Evolutionary conservation across 371 early-diverging fungal species (phyloP).

Genomic region (Mucor circinelloides): DNA sequence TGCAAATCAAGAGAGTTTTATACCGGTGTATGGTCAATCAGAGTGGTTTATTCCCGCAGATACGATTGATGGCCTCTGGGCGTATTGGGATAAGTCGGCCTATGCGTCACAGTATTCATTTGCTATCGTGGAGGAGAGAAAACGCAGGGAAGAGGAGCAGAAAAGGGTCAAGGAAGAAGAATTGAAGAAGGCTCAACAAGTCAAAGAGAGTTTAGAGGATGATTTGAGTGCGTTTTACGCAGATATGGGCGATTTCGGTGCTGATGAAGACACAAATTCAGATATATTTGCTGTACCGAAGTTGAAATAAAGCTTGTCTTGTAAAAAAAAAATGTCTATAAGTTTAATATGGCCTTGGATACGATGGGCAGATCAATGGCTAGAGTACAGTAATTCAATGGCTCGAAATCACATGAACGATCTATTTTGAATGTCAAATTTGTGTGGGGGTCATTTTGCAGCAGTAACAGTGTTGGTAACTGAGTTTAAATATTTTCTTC

Average conservation of each 20-base stretch:
- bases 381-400: too few species aligned
- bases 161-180: slow-evolving; percentile 30
- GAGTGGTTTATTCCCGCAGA: slow-evolving; percentile 47
- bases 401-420: too few species aligned
- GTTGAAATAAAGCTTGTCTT: neutral
- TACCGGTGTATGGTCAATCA: slow-evolving; percentile 53
- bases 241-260: slow-evolving; percentile 41
- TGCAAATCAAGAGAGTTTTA: slow-evolving; percentile 53
- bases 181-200: slow-evolving; percentile 21
- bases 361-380: too few species aligned
- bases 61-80: slow-evolving; percentile 37
- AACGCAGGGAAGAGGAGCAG: slow-evolving; percentile 23
- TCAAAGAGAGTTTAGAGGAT: slow-evolving; percentile 37
- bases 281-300: slow-evolving; percentile 51
- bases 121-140: slow-evolving; percentile 27
- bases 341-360: too few species aligned
- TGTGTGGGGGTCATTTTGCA: too few species aligned
- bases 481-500: too few species aligned
- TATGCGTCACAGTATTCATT: slow-evolving; percentile 44
- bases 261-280: slow-evolving; percentile 23
- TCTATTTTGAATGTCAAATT: too few species aligned
- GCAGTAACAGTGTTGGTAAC: too few species aligned
- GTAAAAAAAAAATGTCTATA: neutral
- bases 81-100: slow-evolving; percentile 60
- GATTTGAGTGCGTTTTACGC: slow-evolving; percentile 52